Conservation (phyloP, 176 grass and related monocot species). For the Carex littledalei region DNA sequence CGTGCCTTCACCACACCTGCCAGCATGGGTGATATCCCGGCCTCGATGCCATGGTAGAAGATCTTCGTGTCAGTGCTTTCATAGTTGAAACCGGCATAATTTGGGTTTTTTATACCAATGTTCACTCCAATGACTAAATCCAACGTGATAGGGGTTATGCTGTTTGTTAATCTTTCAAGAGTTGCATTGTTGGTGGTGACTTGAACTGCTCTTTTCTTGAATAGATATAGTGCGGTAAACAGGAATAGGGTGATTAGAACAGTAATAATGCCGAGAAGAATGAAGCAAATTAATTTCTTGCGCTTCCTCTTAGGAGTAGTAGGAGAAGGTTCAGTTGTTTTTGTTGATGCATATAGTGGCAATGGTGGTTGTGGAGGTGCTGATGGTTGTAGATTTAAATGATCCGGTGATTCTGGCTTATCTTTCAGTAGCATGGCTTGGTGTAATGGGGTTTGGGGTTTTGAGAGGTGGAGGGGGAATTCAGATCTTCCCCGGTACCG, state of each 20-base stretch:
- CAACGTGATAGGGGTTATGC: conserved; percentile 17
- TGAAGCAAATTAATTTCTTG: conserved; percentile 23
- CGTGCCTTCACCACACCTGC: conserved; percentile 26
- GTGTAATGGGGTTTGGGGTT: neutral
- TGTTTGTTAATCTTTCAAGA: conserved; percentile 16
- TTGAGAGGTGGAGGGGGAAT: neutral
- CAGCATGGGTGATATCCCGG: conserved; percentile 32
- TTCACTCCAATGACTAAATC: conserved; percentile 21
- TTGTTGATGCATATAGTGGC: neutral
- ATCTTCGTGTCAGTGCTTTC: conserved; percentile 22
- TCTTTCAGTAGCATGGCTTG: neutral
- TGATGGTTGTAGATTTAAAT: neutral
- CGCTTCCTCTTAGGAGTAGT: neutral
- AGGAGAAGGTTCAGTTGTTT: no score
- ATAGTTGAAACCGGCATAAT: conserved; percentile 45
- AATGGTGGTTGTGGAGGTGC: neutral
- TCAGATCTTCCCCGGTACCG: no score
- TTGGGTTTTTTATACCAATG: conserved; percentile 47
- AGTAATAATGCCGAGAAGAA: neutral
- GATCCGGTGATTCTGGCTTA: neutral
- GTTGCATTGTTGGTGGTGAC: conserved; percentile 32
- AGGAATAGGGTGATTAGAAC: conserved; percentile 29
- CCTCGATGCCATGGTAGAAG: conserved; percentile 46
- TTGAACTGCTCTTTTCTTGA: conserved; percentile 36
- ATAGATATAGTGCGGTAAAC: conserved; percentile 35